Base-by-base conservation (phyloP, 495 filamentous ascomycete species). In the Astrothelium macrocarpum region DNA sequence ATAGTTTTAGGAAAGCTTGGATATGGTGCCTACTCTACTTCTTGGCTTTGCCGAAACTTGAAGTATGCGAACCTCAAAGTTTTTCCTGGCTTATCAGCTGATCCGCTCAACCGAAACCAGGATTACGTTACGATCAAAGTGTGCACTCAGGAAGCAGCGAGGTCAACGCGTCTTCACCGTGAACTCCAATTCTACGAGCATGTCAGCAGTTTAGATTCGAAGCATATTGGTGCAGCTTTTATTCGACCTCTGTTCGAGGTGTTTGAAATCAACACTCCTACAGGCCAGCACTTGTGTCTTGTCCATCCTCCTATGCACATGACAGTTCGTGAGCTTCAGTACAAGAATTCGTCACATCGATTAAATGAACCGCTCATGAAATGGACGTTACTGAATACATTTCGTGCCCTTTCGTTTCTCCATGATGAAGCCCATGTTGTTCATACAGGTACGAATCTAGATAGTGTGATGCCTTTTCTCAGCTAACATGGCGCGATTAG, bases 21-120 rank as follows among this genome's bases (percentile, higher is more conserved):
- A 59, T 23, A 45, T 62, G 7, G 82, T 43, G 65, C 78, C 9
- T 75, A 73, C 53, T 84, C 81, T 26, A 84, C 81, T 5, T 78
- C 75, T 14, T 83, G 68, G 69, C 69, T 71, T 29, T 39, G 32
- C 29, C 36, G 59, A 29, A 60, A 65, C 42, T 28, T 46, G 60
- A 49, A 49, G 43, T 49, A 49, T 49, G 43, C 43, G 43, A 49
- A 20, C 43, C 43, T 20, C 43, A 49, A 20, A 49, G 43, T 49
- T 49, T 49, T 20, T 20, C 43, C 43, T 49, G 7, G 43, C 43
- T 49, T 49, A 49, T 20, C 18, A 49, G 43, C 43, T 49, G 43
- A 49, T 49, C 43, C 43, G 43, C 43, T 20, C 43, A 49, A 49
- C 43, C 10, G 43, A 14, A 49, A 49, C 43, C 43, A 49, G 43